Evolutionary conservation across 768 basidiomycete genomes (phyloP).

Genomic region (Amanita thiersii): DNA sequence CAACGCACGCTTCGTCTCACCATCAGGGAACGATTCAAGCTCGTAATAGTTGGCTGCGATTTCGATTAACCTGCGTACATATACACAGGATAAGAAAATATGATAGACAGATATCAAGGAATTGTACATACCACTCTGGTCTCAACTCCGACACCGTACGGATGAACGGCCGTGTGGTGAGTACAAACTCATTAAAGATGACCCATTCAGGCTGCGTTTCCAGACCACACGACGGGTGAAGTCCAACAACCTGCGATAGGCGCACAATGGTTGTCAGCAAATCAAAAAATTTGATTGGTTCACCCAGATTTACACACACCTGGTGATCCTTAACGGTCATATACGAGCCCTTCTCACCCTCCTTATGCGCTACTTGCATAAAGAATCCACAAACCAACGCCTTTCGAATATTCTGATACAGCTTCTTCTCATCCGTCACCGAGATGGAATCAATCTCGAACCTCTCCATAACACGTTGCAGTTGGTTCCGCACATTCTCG

Average conservation of each 20-base stretch:
- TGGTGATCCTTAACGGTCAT: conserved; percentile 94
- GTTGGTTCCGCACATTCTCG: conserved; percentile 86
- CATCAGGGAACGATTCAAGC: conserved; percentile 49
- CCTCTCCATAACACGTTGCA: conserved; percentile 87
- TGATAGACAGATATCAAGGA: conserved; percentile 3
- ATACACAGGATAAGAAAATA: conserved; percentile 3
- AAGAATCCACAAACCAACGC: conserved; percentile 91
- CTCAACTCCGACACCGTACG: conserved; percentile 84
- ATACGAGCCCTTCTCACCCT: conserved; percentile 84
- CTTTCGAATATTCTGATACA: conserved; percentile 69
- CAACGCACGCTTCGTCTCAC: conserved; percentile 63
- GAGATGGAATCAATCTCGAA: conserved; percentile 74
- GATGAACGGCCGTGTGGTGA: conserved; percentile 85
- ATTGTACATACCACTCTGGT: conserved; percentile 64
- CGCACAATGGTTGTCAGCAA: no score
- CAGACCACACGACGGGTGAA: conserved; percentile 86
- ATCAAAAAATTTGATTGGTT: no score
- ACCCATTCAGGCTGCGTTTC: conserved; percentile 91
- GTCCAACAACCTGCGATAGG: conserved; percentile 59
- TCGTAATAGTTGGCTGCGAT: conserved; percentile 59
- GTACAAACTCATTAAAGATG: conserved; percentile 88
- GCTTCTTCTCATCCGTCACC: conserved; percentile 58
- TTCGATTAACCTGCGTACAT: conserved; percentile 28
- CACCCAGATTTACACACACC: conserved; percentile 42
- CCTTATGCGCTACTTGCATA: conserved; percentile 96